Conservation (phyloP, 176 grass and related monocot species). For the Dendrocalamus sinicus region DNA sequence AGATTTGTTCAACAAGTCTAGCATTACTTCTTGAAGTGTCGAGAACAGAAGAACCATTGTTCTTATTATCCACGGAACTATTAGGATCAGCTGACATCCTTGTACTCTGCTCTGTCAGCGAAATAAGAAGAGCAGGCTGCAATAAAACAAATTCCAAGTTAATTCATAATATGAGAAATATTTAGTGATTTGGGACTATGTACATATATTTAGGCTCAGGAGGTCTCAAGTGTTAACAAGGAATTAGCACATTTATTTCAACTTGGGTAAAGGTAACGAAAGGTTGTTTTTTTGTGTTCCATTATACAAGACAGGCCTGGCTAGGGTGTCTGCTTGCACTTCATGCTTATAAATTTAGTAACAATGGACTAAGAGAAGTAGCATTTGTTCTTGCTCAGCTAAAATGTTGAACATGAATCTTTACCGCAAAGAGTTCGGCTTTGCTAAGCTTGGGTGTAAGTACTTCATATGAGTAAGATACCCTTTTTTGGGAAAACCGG, state of each 20-base stretch:
- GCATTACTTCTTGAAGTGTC: slow-evolving; percentile 40
- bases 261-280: too few species aligned
- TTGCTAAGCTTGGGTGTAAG: too few species aligned
- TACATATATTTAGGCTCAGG: background rate
- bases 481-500: too few species aligned
- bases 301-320: background rate
- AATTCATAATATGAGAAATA: background rate
- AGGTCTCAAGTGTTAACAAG: background rate
- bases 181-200: background rate
- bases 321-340: background rate
- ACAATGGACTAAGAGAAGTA: background rate
- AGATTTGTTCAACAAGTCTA: slow-evolving; percentile 58
- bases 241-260: background rate
- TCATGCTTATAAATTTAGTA: background rate
- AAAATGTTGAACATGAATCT: background rate
- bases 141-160: slow-evolving; percentile 34
- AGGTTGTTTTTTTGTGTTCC: too few species aligned
- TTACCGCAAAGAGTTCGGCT: background rate
- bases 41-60: slow-evolving; percentile 17
- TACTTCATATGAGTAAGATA: too few species aligned
- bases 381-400: background rate
- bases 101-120: slow-evolving; percentile 58
- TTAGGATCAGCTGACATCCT: slow-evolving; percentile 38
- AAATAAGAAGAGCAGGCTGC: slow-evolving; percentile 81
- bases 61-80: slow-evolving; percentile 34